phyloP scores from a whole-genome alignment of 1,139 yeast genomes.

The Geotrichum europaeum region DNA sequence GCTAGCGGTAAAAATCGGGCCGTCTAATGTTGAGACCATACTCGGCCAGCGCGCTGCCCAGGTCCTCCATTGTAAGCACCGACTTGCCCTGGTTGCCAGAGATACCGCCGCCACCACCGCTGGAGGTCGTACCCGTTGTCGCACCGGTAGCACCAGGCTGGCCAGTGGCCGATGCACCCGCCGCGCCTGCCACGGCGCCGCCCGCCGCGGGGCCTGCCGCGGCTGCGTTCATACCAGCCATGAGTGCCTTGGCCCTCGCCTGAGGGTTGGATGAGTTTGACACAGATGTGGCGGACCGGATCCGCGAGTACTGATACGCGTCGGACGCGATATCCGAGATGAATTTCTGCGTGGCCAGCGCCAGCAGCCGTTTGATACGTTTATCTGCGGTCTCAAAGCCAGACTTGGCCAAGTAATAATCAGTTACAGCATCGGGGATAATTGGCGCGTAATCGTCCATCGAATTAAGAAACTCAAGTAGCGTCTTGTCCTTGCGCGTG shows the following conservation, averaged over 20 bases:
- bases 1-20: constrained; percentile 83
- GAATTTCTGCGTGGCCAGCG: constrained; percentile 93
- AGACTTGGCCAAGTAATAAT: constrained; percentile 79
- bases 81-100: constrained; percentile 67
- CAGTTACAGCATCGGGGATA: constrained; percentile 97
- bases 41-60: constrained; percentile 81
- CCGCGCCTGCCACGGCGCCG: constrained; percentile 12
- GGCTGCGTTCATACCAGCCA: constrained; percentile 42
- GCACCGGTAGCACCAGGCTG: constrained; percentile 29
- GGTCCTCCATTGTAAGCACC: constrained; percentile 81
- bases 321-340: constrained; percentile 92
- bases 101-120: constrained; percentile 33
- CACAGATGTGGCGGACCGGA: constrained; percentile 77
- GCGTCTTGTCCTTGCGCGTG: constrained; percentile 77
- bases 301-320: constrained; percentile 91
- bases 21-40: constrained; percentile 87
- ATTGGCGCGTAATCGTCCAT: constrained; percentile 95
- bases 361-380: constrained; percentile 76
- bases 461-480: constrained; percentile 76
- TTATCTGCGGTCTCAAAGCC: constrained; percentile 82
- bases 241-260: constrained; percentile 70
- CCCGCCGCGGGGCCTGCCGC: constrained; percentile 21
- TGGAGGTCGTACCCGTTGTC: constrained; percentile 30
- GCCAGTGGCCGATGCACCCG: constrained; percentile 21
- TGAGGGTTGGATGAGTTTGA: constrained; percentile 83